phyloP scores from a whole-genome alignment of 495 filamentous ascomycete genomes.

The Talaromyces thailandensis region DNA sequence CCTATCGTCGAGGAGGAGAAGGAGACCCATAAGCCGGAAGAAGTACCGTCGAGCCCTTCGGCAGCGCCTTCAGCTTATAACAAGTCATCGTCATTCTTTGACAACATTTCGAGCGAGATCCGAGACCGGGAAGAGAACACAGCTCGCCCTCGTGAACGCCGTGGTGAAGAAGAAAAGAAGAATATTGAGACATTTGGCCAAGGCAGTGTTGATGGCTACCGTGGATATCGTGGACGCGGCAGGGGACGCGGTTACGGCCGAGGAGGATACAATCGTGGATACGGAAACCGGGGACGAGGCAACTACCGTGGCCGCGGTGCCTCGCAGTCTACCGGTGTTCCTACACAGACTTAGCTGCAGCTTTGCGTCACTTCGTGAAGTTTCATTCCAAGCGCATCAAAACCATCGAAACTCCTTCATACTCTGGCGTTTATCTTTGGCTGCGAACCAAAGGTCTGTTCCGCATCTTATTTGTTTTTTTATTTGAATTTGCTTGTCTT shows the following conservation, averaged over 20 bases:
- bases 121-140: slow-evolving; percentile 75
- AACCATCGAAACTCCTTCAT: background rate
- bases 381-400: background rate
- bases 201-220: slow-evolving; percentile 85
- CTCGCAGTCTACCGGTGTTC: slow-evolving; percentile 35
- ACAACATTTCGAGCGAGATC: slow-evolving; percentile 91
- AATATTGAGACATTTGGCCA: slow-evolving; percentile 99
- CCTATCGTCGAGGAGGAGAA: slow-evolving; percentile 47
- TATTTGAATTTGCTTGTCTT: background rate
- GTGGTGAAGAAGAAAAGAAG: slow-evolving; percentile 84
- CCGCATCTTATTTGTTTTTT: background rate
- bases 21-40: slow-evolving; percentile 21
- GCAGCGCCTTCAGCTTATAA: slow-evolving; percentile 56
- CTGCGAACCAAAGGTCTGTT: background rate
- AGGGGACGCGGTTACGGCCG: slow-evolving; percentile 52
- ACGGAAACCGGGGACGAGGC: slow-evolving; percentile 31
- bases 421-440: slow-evolving; percentile 3
- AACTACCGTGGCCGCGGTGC: slow-evolving; percentile 25
- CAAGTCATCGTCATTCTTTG: slow-evolving; percentile 82
- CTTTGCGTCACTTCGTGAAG: background rate
- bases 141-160: slow-evolving; percentile 80
- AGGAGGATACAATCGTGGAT: slow-evolving; percentile 43
- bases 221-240: slow-evolving; percentile 61
- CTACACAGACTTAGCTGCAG: slow-evolving; percentile 23
- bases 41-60: slow-evolving; percentile 15